These are phyloP conservation scores for Dryas alaskensis DNA, from an alignment of 306 rosid species.

Conservation along the genomic window DNA sequence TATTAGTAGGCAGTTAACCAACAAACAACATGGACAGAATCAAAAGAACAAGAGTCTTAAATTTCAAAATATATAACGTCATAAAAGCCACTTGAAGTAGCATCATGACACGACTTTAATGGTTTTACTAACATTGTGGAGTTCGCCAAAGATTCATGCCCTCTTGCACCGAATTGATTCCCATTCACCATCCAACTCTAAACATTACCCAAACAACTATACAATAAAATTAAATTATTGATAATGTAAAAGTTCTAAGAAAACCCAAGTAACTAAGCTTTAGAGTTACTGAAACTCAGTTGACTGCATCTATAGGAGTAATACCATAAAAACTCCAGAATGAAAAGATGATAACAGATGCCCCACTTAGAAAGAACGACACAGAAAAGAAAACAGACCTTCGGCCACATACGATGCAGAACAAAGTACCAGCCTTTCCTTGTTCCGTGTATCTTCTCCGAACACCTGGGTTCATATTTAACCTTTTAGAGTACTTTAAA, in stretches of 20 bases:
- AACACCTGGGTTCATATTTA: slow-evolving; percentile 58
- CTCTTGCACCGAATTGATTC: not conserved
- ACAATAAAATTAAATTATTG: not conserved
- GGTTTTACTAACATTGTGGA: not conserved
- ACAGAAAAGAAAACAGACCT: slow-evolving; percentile 79
- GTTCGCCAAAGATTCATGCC: not conserved
- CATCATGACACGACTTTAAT: not conserved
- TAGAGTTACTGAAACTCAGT: slow-evolving; percentile 30
- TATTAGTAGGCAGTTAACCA: not conserved
- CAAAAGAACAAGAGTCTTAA: not conserved
- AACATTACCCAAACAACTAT: not conserved
- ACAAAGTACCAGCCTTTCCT: slow-evolving; percentile 89
- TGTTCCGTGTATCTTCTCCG: slow-evolving; percentile 76
- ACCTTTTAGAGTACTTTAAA: slow-evolving; percentile 61
- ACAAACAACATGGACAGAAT: not conserved
- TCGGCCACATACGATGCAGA: slow-evolving; percentile 89
- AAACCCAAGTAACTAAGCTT: slow-evolving; percentile 23
- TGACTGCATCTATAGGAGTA: slow-evolving; percentile 34
- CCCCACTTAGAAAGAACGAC: slow-evolving; percentile 46
- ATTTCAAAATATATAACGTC: not conserved
- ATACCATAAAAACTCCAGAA: slow-evolving; percentile 39
- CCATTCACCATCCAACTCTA: not conserved
- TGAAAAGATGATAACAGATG: slow-evolving; percentile 39
- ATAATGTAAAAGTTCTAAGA: not conserved
- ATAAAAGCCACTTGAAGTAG: not conserved